These are phyloP conservation scores for Citrus glauca DNA, from an alignment of 345 rosid species.

Conservation along the genomic window DNA sequence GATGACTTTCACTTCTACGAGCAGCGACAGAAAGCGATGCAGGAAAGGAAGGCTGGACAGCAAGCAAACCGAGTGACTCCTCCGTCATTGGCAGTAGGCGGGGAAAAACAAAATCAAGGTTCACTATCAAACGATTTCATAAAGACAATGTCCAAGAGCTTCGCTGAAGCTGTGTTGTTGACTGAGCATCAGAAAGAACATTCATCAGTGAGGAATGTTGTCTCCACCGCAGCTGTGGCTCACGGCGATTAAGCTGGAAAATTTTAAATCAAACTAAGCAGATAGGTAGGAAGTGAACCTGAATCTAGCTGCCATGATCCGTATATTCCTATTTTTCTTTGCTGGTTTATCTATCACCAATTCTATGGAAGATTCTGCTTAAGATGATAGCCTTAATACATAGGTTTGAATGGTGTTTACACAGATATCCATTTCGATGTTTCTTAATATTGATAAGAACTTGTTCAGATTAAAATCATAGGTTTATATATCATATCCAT, in stretches of 20 bases:
- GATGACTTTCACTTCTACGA: constrained; percentile 80
- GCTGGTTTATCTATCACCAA: background rate
- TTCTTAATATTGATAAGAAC: constrained; percentile 5
- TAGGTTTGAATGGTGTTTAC: constrained; percentile 3
- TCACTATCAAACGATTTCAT: constrained; percentile 30
- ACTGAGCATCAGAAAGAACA: constrained; percentile 13
- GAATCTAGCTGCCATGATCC: background rate
- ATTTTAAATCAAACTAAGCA: background rate
- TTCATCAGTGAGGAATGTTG: background rate
- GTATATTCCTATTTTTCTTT: background rate
- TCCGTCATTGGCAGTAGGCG: constrained; percentile 10
- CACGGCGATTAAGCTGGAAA: constrained; percentile 4
- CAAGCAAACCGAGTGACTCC: constrained; percentile 27
- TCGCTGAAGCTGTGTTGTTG: constrained; percentile 51
- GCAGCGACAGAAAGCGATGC: constrained; percentile 67
- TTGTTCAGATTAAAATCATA: too few species aligned
- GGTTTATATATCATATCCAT: background rate
- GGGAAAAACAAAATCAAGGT: constrained; percentile 16
- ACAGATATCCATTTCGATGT: background rate
- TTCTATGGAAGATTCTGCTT: constrained; percentile 1
- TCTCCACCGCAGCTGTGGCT: constrained; percentile 1
- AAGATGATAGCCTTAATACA: background rate
- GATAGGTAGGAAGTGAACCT: constrained; percentile 6
- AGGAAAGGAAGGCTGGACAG: constrained; percentile 60
- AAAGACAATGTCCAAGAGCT: constrained; percentile 56